A percentile compares a stretch with the other conserved stretches of the same genome.
phyloP scores from a whole-genome alignment of 805 yeast species.

The Helenozyma rhizophorensis region DNA sequence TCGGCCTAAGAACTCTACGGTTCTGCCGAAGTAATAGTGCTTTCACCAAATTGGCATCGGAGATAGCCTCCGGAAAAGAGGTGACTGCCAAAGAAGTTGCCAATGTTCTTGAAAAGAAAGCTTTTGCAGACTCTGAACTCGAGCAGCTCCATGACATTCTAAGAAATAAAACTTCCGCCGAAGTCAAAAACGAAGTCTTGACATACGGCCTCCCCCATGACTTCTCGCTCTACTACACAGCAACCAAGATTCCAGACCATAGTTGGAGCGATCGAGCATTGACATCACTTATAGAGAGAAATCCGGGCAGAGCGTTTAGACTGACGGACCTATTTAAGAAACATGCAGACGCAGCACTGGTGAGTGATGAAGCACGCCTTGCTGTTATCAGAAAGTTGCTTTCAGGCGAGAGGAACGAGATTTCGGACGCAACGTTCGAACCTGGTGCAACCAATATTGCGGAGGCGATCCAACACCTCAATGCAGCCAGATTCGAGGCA shows the following conservation, averaged over 20 bases:
- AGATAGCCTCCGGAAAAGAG: conserved; percentile 1
- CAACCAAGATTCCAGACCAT: conserved; percentile 11
- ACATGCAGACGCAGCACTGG: conserved; percentile 12
- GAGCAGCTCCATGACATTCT: conserved; percentile 7
- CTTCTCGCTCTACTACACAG: conserved; percentile 27
- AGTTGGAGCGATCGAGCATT: conserved; percentile 13
- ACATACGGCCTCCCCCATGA: conserved; percentile 17
- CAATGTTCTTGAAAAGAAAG: too few relatives aligned
- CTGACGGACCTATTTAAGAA: conserved; percentile 45
- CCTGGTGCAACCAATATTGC: conserved; percentile 9
- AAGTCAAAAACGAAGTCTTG: conserved; percentile 18
- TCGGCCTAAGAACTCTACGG: too few relatives aligned
- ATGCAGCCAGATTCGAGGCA: neutral
- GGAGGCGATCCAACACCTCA: conserved; percentile 12
- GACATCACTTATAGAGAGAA: conserved; percentile 20
- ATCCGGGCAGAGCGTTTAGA: conserved; percentile 52
- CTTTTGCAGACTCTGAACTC: conserved; percentile 2
- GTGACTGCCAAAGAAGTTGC: neutral
- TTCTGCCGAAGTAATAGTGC: too few relatives aligned
- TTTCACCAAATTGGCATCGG: conserved; percentile 1
- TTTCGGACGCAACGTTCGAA: conserved; percentile 23
- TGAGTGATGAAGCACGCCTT: conserved; percentile 20
- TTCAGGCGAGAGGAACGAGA: conserved; percentile 33
- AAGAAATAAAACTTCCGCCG: conserved; percentile 1
- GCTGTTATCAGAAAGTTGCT: conserved; percentile 33